Evolutionary conservation across 2,329 filamentous ascomycete species (phyloP).

Genomic region (Teratosphaeria nubilosa): DNA sequence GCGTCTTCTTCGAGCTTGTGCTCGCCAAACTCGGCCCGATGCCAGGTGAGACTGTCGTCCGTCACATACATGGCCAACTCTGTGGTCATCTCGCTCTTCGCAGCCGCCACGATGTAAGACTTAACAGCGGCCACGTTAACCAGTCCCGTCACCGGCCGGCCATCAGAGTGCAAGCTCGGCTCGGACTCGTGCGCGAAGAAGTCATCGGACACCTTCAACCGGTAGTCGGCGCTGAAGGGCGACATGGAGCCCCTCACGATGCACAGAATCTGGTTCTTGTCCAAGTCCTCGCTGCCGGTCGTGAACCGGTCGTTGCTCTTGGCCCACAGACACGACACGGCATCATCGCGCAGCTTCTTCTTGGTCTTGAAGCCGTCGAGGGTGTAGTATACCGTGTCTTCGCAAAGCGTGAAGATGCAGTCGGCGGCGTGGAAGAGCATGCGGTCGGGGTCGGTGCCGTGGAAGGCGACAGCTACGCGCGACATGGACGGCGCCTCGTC

Average conservation of each 20-base stretch:
- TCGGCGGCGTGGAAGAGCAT: slow-evolving; percentile 61
- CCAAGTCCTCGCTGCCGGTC: slow-evolving; percentile 53
- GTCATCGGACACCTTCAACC: slow-evolving; percentile 69
- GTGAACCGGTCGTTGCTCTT: slow-evolving; percentile 65
- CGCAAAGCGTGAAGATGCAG: slow-evolving; percentile 29
- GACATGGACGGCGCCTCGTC: slow-evolving; percentile 47
- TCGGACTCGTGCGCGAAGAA: slow-evolving; percentile 60
- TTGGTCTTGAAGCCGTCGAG: slow-evolving; percentile 69
- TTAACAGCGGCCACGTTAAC: slow-evolving; percentile 76
- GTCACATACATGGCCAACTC: slow-evolving; percentile 90
- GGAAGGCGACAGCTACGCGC: slow-evolving; percentile 57
- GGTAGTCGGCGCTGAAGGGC: slow-evolving; percentile 61
- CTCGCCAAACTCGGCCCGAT: slow-evolving; percentile 78
- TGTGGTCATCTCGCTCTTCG: slow-evolving; percentile 66
- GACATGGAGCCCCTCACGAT: slow-evolving; percentile 66
- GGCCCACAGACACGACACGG: slow-evolving; percentile 78
- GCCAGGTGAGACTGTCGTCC: slow-evolving; percentile 75
- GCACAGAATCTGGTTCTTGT: slow-evolving; percentile 67
- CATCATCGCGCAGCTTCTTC: slow-evolving; percentile 55
- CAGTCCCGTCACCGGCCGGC: slow-evolving; percentile 66
- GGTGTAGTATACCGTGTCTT: slow-evolving; percentile 58
- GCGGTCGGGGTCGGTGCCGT: slow-evolving; percentile 71
- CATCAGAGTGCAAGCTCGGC: slow-evolving; percentile 58
- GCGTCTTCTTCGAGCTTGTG: slow-evolving; percentile 76
- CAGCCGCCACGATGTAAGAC: slow-evolving; percentile 75